phyloP scores from a whole-genome alignment of 2,329 filamentous ascomycete species.

The Alternaria ethzedia region DNA sequence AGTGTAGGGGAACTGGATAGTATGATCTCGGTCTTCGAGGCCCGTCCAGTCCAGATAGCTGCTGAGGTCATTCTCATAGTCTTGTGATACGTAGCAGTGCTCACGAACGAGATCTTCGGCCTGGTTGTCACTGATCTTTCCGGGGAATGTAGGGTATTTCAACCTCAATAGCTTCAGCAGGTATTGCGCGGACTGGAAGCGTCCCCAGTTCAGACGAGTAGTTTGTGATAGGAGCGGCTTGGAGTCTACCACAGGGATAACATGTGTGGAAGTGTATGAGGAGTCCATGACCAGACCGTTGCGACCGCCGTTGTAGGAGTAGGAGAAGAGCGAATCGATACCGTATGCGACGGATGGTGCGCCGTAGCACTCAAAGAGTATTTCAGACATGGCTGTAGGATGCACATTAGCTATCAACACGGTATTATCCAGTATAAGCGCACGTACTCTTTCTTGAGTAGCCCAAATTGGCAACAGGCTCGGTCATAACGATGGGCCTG shows the following conservation, averaged over 20 bases:
- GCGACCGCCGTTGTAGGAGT: slow-evolving; percentile 85
- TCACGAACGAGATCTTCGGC: slow-evolving; percentile 85
- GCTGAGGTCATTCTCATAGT: slow-evolving; percentile 80
- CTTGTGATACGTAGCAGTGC: slow-evolving; percentile 85
- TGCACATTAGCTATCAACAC: slow-evolving; percentile 29
- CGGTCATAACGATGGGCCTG: slow-evolving; percentile 91
- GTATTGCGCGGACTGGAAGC: slow-evolving; percentile 88
- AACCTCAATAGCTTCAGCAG: slow-evolving; percentile 85
- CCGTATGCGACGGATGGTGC: slow-evolving; percentile 91
- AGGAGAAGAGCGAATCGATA: slow-evolving; percentile 96
- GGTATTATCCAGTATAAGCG: neutral
- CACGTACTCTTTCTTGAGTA: slow-evolving; percentile 85
- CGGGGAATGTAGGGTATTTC: slow-evolving; percentile 89
- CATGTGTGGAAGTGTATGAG: slow-evolving; percentile 90
- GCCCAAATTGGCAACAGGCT: slow-evolving; percentile 86
- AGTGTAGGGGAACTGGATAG: slow-evolving; percentile 92
- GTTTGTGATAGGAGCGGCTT: slow-evolving; percentile 86
- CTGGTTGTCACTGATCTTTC: slow-evolving; percentile 84
- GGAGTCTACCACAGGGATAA: slow-evolving; percentile 89
- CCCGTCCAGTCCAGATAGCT: slow-evolving; percentile 89
- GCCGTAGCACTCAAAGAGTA: slow-evolving; percentile 94
- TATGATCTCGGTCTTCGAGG: slow-evolving; percentile 83
- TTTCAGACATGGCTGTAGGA: slow-evolving; percentile 86
- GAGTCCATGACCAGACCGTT: slow-evolving; percentile 91
- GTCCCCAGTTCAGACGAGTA: slow-evolving; percentile 92